Evolutionary conservation across 2,329 filamentous ascomycete genomes (phyloP).

Genomic region (Colletotrichum tofieldiae): DNA sequence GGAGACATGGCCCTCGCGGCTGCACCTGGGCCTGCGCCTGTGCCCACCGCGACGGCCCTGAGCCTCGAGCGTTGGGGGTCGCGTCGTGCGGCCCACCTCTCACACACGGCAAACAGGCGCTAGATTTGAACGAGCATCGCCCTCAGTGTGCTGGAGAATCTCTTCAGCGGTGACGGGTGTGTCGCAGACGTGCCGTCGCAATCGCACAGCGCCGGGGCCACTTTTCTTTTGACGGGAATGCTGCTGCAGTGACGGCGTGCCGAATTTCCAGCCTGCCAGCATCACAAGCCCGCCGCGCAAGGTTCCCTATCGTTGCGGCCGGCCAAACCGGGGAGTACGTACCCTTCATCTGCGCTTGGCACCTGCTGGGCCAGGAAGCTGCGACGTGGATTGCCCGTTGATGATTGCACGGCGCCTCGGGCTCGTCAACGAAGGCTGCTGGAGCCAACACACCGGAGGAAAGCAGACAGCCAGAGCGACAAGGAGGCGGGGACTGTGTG

Average conservation of each 20-base stretch:
- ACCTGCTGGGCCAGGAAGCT: background rate
- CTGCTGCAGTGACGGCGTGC: constrained; percentile 25
- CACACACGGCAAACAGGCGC: constrained; percentile 24
- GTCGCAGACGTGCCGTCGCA: constrained; percentile 4
- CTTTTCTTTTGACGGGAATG: constrained; percentile 3
- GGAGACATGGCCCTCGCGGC: background rate
- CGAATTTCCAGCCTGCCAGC: constrained; percentile 2
- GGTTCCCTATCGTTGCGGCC: constrained; percentile 22
- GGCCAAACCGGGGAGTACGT: constrained; percentile 30
- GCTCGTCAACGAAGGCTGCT: background rate
- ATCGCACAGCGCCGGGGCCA: constrained; percentile 24
- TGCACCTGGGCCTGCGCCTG: background rate
- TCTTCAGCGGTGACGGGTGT: background rate
- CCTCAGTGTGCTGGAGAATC: constrained; percentile 3
- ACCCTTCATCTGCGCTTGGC: constrained; percentile 6
- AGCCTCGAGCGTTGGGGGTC: constrained; percentile 6
- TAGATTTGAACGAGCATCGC: constrained; percentile 25
- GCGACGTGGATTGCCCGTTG: background rate
- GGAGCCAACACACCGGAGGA: background rate
- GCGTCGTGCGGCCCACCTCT: constrained; percentile 33
- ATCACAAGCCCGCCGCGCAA: constrained; percentile 23
- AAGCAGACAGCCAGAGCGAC: background rate
- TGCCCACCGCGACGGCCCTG: constrained; percentile 14
- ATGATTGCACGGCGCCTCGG: background rate
- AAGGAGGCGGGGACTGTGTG: background rate